Percentiles rank a stretch among this genome's conserved stretches.
These are phyloP conservation scores for Syzygium aromaticum DNA, from an alignment of 345 rosid genomes.

Conservation along the genomic window DNA sequence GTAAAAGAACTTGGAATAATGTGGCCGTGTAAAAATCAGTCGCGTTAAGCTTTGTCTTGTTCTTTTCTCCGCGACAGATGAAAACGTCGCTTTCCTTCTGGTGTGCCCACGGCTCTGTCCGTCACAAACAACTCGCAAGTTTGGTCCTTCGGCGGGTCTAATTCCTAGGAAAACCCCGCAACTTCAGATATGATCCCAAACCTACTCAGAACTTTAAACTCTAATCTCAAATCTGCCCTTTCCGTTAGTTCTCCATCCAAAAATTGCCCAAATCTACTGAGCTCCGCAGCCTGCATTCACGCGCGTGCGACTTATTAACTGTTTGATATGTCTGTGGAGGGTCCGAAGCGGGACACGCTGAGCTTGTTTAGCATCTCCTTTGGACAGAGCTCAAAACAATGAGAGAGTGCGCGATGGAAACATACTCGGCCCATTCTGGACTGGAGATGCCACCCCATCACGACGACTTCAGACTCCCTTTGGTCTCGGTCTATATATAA, in stretches of 20 bases:
- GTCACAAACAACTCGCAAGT: background rate
- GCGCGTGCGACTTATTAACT: accelerated
- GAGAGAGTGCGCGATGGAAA: background rate
- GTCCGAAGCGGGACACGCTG: background rate
- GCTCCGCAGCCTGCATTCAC: too few species aligned
- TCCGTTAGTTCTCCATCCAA: accelerated
- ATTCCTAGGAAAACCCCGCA: background rate
- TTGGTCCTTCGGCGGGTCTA: background rate
- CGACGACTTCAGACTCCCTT: background rate
- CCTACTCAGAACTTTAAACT: background rate
- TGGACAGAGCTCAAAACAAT: background rate
- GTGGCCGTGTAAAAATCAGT: too few species aligned
- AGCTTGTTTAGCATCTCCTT: background rate
- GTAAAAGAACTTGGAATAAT: background rate
- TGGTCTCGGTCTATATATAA: background rate
- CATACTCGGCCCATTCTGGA: background rate
- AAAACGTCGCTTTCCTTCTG: background rate
- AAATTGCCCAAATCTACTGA: too few species aligned
- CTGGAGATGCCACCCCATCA: background rate
- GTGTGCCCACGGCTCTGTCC: background rate
- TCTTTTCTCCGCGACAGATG: too few species aligned
- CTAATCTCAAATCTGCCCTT: background rate
- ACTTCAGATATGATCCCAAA: too few species aligned
- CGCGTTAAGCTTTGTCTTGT: too few species aligned
- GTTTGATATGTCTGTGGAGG: too few species aligned